A percentile compares a stretch with the other conserved stretches of the same genome.
Evolutionary conservation across 345 rosid species (phyloP).

Genomic region (Nephelium lappaceum): DNA sequence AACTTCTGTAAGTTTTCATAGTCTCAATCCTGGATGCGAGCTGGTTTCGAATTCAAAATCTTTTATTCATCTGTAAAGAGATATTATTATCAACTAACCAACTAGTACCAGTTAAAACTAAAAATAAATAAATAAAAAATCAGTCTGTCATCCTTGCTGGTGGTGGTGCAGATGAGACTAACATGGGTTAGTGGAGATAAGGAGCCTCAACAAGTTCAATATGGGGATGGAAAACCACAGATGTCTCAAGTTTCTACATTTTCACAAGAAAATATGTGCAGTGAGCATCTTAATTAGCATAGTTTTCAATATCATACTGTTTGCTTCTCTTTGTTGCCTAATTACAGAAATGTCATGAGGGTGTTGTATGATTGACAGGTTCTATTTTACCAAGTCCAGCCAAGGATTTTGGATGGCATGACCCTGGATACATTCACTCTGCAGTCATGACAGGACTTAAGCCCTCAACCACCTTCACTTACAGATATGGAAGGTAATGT

Average conservation of each 20-base stretch:
- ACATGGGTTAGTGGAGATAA: slow-evolving; percentile 72
- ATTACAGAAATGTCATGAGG: background rate
- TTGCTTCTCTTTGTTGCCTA: background rate
- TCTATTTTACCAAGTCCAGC: slow-evolving; percentile 54
- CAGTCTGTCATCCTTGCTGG: background rate
- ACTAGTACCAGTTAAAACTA: too few species aligned
- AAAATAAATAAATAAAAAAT: too few species aligned
- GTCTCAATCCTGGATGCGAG: background rate
- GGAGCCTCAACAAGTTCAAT: slow-evolving; percentile 50
- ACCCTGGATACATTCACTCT: slow-evolving; percentile 71
- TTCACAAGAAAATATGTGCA: slow-evolving; percentile 58
- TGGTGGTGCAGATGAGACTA: slow-evolving; percentile 56
- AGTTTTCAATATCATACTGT: background rate
- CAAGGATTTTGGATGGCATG: slow-evolving; percentile 82
- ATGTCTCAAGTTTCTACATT: slow-evolving; percentile 54
- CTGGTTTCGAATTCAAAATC: background rate
- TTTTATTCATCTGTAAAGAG: background rate
- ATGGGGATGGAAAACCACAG: slow-evolving; percentile 45
- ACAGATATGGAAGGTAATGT: slow-evolving; percentile 70
- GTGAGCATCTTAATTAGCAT: slow-evolving; percentile 34
- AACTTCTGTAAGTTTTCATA: slow-evolving; percentile 42
- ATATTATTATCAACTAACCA: background rate
- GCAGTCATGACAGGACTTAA: slow-evolving; percentile 61
- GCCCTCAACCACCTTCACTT: slow-evolving; percentile 47
- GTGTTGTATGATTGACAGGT: slow-evolving; percentile 26